Base-by-base conservation (phyloP, 495 filamentous ascomycete genomes). In the Penicillium silybi region DNA sequence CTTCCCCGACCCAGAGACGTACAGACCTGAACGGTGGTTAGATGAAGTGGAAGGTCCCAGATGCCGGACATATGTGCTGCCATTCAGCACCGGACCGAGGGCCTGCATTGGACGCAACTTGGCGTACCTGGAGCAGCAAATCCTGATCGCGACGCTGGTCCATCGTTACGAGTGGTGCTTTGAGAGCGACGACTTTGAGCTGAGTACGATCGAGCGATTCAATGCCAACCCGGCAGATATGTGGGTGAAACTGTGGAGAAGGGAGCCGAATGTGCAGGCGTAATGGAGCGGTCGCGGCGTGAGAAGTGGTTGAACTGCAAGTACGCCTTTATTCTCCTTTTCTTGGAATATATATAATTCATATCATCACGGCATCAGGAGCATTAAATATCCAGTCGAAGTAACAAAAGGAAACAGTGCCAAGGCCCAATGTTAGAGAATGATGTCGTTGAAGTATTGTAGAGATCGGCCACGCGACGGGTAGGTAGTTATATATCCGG, bases 1-100 rank as follows among this genome's bases (percentile, higher is more conserved):
- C 15, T 67, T 63, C 43, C 7, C 35, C 0, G 46, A 61, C 6
- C 63, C 63, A 15, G 40, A 59, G 6, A 38, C 0, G 1, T 69
- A 52, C 47, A 16, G 15, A 6, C 66, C 66, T 0, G 60, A 60
- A 20, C 44, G 63, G 26, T 68, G 63, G 63, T 40, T 68, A 23
- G 16, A 20, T 18, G 39, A 41, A 18, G 15, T 18, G 15, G 39
- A 41, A 41, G 39, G 17, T 20, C n/a, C 39, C 16, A 41, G 10
- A 23, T 23, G 22, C 22, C 22, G 39, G 39, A 19, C 16, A 41
- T 41, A 20, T 17, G 39, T 9, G 39, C 39, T 41, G 17, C 39
- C 39, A 20, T 41, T 41, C 39, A 41, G 15, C 15, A 41, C 39
- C 10, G 39, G 39, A 20, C 15, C 39, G 15, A 20, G 39, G 39